phyloP scores from a whole-genome alignment of 495 filamentous ascomycete species.

The Aspergillus sclerotiicarbonarius region DNA sequence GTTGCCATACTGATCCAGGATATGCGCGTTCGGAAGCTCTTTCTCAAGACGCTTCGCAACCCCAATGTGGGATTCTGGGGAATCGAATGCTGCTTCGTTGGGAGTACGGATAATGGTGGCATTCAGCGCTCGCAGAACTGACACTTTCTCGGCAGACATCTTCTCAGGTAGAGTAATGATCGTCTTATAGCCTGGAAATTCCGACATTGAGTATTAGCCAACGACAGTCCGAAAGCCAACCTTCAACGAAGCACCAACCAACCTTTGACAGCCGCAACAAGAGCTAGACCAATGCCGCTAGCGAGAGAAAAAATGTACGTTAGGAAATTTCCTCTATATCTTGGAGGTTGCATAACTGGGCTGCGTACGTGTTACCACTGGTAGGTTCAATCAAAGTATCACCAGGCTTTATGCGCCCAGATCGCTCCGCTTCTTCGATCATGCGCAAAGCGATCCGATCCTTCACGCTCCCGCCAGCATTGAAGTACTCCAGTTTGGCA shows the following conservation, averaged over 20 bases:
- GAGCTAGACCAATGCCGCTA: slow-evolving; percentile 88
- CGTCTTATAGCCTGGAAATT: slow-evolving; percentile 70
- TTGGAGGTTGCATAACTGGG: background rate
- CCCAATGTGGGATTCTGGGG: slow-evolving; percentile 94
- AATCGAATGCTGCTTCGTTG: slow-evolving; percentile 91
- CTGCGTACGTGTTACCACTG: slow-evolving; percentile 83
- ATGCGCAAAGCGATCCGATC: slow-evolving; percentile 96
- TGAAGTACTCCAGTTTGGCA: slow-evolving; percentile 95
- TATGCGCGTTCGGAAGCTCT: slow-evolving; percentile 95
- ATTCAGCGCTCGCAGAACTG: slow-evolving; percentile 86
- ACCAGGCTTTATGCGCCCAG: slow-evolving; percentile 91
- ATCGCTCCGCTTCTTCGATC: slow-evolving; percentile 92
- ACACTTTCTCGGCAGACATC: slow-evolving; percentile 98
- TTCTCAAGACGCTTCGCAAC: slow-evolving; percentile 87
- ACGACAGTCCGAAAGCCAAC: background rate
- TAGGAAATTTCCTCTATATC: slow-evolving; percentile 9
- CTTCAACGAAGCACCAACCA: background rate
- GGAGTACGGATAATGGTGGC: slow-evolving; percentile 98
- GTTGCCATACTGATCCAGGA: slow-evolving; percentile 95
- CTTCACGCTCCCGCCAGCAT: slow-evolving; percentile 96
- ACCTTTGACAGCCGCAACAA: slow-evolving; percentile 93
- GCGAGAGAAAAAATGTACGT: slow-evolving; percentile 18
- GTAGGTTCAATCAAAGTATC: slow-evolving; percentile 98
- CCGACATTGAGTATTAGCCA: background rate
- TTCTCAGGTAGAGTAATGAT: slow-evolving; percentile 99